Evolutionary conservation across 805 yeast species (phyloP).

Genomic region (Pichia exigua): DNA sequence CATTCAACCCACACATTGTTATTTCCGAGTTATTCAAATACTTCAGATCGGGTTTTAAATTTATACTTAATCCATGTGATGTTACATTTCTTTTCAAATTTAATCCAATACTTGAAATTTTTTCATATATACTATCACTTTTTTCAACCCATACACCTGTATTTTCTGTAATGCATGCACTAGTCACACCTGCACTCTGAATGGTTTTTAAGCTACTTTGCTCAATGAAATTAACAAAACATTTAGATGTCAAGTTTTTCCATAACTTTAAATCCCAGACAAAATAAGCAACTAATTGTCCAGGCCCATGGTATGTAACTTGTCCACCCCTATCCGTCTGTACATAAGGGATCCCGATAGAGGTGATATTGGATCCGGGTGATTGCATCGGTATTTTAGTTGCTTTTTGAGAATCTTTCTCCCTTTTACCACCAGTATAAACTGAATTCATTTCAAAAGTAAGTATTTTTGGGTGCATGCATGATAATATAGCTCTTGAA

Average conservation of each 20-base stretch:
- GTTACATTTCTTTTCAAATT: constrained; percentile 79
- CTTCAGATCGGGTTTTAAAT: constrained; percentile 63
- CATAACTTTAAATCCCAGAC: constrained; percentile 63
- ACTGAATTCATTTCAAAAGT: constrained; percentile 83
- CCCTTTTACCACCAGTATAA: constrained; percentile 88
- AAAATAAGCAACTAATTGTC: constrained; percentile 84
- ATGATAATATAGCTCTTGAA: constrained; percentile 24
- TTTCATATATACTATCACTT: constrained; percentile 28
- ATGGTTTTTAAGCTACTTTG: constrained; percentile 26
- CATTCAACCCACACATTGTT: constrained; percentile 80
- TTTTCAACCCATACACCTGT: constrained; percentile 80
- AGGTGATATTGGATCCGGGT: background rate
- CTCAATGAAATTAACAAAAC: constrained; percentile 43
- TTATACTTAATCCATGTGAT: constrained; percentile 83
- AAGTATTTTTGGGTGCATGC: constrained; percentile 53
- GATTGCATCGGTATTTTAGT: constrained; percentile 2
- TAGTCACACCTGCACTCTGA: constrained; percentile 27
- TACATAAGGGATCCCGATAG: constrained; percentile 45
- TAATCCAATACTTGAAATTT: constrained; percentile 86
- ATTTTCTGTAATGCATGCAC: constrained; percentile 48
- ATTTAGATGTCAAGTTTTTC: constrained; percentile 39
- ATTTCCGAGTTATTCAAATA: constrained; percentile 54
- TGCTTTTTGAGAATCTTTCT: constrained; percentile 29
- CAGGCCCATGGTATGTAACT: constrained; percentile 94
- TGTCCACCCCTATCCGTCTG: constrained; percentile 92